Conservation (phyloP, 768 basidiomycete genomes). For the Boletus subparvulus region DNA sequence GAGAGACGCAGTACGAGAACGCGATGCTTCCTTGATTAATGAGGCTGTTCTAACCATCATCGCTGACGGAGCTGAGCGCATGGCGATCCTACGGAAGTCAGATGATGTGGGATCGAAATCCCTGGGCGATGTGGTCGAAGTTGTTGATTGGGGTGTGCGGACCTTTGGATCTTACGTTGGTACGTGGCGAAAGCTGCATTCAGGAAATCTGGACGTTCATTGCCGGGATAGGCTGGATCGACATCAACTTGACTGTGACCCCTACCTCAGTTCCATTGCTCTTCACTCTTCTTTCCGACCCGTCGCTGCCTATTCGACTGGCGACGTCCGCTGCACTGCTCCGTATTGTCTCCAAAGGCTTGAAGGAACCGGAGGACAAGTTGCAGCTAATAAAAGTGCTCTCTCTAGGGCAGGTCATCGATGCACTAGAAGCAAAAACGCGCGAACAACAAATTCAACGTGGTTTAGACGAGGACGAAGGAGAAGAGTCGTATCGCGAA, state of each 20-base stretch:
- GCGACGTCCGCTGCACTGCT: conserved; percentile 79
- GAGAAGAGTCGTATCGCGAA: conserved; percentile 86
- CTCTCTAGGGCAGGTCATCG: conserved; percentile 78
- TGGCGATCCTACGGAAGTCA: conserved; percentile 51
- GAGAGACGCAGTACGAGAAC: conserved; percentile 85
- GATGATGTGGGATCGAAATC: conserved; percentile 46
- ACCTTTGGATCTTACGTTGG: conserved; percentile 94
- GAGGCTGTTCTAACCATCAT: conserved; percentile 85
- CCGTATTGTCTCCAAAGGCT: conserved; percentile 86
- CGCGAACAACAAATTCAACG: conserved; percentile 62
- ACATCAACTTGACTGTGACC: conserved; percentile 94
- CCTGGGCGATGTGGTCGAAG: conserved; percentile 62
- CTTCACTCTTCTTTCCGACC: conserved; percentile 78
- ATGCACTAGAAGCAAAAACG: conserved; percentile 76
- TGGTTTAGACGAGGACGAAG: conserved; percentile 76
- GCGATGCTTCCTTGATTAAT: conserved; percentile 84
- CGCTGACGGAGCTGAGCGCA: conserved; percentile 62
- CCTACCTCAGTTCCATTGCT: conserved; percentile 83
- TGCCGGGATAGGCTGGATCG: conserved; percentile 82
- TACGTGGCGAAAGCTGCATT: conserved; percentile 43
- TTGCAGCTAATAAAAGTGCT: conserved; percentile 87
- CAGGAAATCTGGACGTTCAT: not conserved
- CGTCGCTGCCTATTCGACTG: conserved; percentile 74
- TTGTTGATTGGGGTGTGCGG: conserved; percentile 89
- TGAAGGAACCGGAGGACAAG: conserved; percentile 90